Evolutionary conservation across 768 basidiomycete species (phyloP).

Genomic region (Kwoniella heveanensis): DNA sequence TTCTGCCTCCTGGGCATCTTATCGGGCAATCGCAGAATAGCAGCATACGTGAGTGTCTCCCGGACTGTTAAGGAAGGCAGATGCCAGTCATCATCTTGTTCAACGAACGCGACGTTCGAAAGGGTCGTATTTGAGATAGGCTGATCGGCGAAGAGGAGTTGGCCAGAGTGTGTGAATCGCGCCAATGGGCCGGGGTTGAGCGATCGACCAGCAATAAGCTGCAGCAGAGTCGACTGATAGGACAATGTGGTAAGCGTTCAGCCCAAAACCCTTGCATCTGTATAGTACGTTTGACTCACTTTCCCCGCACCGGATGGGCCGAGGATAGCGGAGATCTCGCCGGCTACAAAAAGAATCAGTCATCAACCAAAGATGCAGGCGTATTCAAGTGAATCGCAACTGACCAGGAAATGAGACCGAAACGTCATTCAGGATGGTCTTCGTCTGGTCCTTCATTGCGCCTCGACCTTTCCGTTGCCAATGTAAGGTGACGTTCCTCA

Average conservation of each 20-base stretch:
- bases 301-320: constrained; percentile 25
- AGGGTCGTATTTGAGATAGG: constrained; percentile 21
- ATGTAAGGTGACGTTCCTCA: constrained; percentile 31
- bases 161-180: constrained; percentile 52
- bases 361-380: neutral
- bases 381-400: neutral
- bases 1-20: constrained; percentile 55
- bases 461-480: constrained; percentile 34
- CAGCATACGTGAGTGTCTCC: constrained; percentile 57
- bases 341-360: constrained; percentile 34
- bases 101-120: constrained; percentile 56
- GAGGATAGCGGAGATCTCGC: constrained; percentile 57
- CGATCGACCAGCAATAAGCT: constrained; percentile 55
- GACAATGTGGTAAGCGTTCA: no score
- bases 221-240: constrained; percentile 56
- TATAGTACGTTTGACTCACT: constrained; percentile 13
- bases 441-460: constrained; percentile 31
- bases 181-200: constrained; percentile 51
- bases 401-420: constrained; percentile 53
- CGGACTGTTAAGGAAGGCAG: constrained; percentile 55
- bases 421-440: constrained; percentile 55
- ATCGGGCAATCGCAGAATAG: constrained; percentile 57
- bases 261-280: no score
- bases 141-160: constrained; percentile 50
- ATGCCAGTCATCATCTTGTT: constrained; percentile 59